A percentile compares a stretch with the other conserved stretches of the same genome.
Conservation (phyloP, 1,284 basidiomycete genomes). For the Cutaneotrichosporon sp. region DNA sequence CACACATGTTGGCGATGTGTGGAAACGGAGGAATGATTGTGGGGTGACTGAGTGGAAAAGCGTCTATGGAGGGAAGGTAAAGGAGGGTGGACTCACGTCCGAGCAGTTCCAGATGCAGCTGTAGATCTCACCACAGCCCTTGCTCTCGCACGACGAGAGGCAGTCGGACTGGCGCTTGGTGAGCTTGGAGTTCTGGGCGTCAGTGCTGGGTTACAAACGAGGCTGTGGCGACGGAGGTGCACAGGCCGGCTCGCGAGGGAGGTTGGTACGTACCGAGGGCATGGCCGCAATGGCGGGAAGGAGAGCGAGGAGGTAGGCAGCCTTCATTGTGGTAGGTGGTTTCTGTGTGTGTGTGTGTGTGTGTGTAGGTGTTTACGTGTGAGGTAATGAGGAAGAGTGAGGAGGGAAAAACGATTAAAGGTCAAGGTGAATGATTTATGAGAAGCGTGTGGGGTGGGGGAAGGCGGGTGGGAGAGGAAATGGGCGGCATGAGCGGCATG, state of each 20-base stretch:
- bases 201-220: not conserved
- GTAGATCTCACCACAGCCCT: conserved; percentile 18
- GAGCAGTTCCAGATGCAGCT: conserved; percentile 24
- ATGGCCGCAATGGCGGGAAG: conserved; percentile 13
- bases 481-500: not conserved
- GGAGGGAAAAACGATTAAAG: not conserved
- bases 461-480: not conserved
- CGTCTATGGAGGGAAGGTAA: not conserved
- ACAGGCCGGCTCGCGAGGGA: not conserved
- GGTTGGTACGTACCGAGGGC: not conserved
- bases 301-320: conserved; percentile 19
- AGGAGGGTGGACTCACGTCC: conserved; percentile 18
- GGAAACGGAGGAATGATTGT: not conserved
- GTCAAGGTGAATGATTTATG: not conserved
- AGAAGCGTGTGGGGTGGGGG: not conserved
- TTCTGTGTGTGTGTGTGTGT: not conserved
- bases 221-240: not conserved
- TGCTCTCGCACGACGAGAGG: conserved; percentile 22
- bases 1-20: not conserved
- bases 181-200: conserved; percentile 8
- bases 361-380: not conserved
- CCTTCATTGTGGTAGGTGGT: conserved; percentile 22
- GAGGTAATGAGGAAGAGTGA: not conserved
- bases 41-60: not conserved
- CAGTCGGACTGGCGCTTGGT: conserved; percentile 22